phyloP scores from a whole-genome alignment of 2,329 filamentous ascomycete species.

The Geosmithia morbida region DNA sequence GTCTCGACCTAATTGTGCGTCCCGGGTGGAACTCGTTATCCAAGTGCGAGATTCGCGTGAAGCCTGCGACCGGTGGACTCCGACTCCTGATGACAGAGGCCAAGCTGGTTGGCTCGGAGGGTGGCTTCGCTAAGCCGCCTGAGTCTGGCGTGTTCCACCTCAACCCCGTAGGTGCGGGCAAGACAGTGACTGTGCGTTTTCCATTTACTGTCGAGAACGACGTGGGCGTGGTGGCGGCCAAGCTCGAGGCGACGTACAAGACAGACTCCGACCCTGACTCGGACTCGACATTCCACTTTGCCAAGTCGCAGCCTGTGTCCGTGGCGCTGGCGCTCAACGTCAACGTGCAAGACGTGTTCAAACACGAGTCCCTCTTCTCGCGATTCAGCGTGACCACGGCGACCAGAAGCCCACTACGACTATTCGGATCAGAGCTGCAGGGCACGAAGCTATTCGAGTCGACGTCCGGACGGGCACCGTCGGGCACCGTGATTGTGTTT shows the following conservation, averaged over 20 bases:
- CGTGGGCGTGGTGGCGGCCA: conserved; percentile 54
- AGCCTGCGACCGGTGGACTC: conserved; percentile 50
- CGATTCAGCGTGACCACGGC: conserved; percentile 84
- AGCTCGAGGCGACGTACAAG: conserved; percentile 61
- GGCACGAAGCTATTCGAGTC: conserved; percentile 57
- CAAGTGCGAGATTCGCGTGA: conserved; percentile 45
- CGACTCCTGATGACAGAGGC: conserved; percentile 48
- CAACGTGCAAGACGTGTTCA: conserved; percentile 94
- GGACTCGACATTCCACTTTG: conserved; percentile 27
- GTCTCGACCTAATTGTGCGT: conserved; percentile 57
- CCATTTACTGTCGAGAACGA: conserved; percentile 79
- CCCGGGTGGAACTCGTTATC: conserved; percentile 61
- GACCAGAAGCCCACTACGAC: conserved; percentile 55
- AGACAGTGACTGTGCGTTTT: conserved; percentile 44
- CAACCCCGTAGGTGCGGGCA: conserved; percentile 26
- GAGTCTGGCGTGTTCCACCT: conserved; percentile 41
- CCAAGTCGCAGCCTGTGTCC: conserved; percentile 44
- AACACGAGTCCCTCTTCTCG: conserved; percentile 67
- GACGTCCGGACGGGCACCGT: conserved; percentile 39
- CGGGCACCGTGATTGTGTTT: conserved; percentile 50
- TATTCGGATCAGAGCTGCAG: conserved; percentile 57
- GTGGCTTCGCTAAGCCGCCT: conserved; percentile 28
- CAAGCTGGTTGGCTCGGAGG: conserved; percentile 24
- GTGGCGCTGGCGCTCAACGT: conserved; percentile 77
- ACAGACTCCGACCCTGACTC: conserved; percentile 34